These are phyloP conservation scores for Trichophyton rubrum DNA, from an alignment of 2,329 filamentous ascomycete genomes.

Conservation along the genomic window DNA sequence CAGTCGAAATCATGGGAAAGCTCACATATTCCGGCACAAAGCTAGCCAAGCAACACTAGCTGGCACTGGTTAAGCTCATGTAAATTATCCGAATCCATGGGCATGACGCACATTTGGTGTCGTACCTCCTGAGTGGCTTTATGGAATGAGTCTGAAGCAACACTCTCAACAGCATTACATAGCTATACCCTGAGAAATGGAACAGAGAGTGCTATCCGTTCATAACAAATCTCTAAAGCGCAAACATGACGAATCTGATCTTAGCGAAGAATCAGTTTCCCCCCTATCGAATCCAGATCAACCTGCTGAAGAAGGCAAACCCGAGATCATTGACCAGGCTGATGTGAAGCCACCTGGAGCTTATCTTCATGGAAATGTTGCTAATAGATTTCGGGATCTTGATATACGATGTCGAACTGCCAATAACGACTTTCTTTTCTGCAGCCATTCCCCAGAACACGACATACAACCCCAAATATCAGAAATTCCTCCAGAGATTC, in stretches of 20 bases:
- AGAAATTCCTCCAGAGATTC: neutral
- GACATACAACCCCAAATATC: neutral
- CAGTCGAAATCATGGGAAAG: neutral
- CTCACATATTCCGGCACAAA: neutral
- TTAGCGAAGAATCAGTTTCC: slow-evolving; percentile 23
- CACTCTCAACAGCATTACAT: neutral
- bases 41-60: neutral
- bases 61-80: neutral
- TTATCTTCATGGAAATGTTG: slow-evolving; percentile 27
- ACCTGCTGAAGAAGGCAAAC: neutral
- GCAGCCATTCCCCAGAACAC: no score
- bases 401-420: slow-evolving; percentile 20
- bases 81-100: neutral
- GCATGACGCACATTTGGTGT: neutral
- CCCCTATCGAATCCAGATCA: slow-evolving; percentile 7
- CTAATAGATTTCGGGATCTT: slow-evolving; percentile 29
- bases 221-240: slow-evolving; percentile 23
- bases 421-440: no score
- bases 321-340: slow-evolving; percentile 15
- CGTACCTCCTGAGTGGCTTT: neutral
- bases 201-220: slow-evolving; percentile 19
- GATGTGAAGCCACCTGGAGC: slow-evolving; percentile 12
- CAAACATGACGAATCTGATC: slow-evolving; percentile 25
- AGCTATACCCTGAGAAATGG: slow-evolving; percentile 6
- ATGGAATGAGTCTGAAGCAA: neutral